Conservation (phyloP, 2,329 filamentous ascomycete species). For the Xylaria sp. region DNA sequence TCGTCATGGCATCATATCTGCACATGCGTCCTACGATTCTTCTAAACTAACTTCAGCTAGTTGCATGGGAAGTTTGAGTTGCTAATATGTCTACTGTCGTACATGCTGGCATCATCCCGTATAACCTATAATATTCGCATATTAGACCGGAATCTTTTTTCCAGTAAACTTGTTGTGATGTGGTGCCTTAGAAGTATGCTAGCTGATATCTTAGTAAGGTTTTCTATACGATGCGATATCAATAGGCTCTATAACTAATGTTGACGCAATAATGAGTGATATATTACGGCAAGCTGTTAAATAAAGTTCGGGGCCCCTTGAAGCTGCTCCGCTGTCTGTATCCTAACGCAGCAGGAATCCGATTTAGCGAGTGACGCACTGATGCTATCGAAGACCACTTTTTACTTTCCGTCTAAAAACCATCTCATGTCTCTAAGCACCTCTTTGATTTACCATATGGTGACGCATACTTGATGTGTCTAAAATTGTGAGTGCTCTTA, state of each 20-base stretch:
- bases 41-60: not conserved
- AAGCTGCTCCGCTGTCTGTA: not conserved
- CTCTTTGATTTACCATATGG: not conserved
- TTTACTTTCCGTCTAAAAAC: not conserved
- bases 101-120: not conserved
- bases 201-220: not conserved
- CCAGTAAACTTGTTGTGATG: not conserved
- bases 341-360: not conserved
- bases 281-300: not conserved
- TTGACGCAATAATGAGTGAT: constrained; percentile 14
- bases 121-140: not conserved
- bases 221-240: not conserved
- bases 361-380: not conserved
- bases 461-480: constrained; percentile 9
- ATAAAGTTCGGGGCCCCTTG: not conserved
- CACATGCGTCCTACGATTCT: not conserved
- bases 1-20: not conserved
- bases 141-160: not conserved
- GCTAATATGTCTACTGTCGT: not conserved
- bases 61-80: not conserved
- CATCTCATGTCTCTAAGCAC: not conserved
- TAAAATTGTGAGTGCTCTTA: not conserved
- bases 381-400: not conserved
- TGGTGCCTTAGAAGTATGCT: no score
- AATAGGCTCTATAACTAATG: not conserved